A percentile compares a stretch with the other conserved stretches of the same genome.
phyloP scores from a whole-genome alignment of 1,284 basidiomycete genomes.

The Schizophyllum commune region DNA sequence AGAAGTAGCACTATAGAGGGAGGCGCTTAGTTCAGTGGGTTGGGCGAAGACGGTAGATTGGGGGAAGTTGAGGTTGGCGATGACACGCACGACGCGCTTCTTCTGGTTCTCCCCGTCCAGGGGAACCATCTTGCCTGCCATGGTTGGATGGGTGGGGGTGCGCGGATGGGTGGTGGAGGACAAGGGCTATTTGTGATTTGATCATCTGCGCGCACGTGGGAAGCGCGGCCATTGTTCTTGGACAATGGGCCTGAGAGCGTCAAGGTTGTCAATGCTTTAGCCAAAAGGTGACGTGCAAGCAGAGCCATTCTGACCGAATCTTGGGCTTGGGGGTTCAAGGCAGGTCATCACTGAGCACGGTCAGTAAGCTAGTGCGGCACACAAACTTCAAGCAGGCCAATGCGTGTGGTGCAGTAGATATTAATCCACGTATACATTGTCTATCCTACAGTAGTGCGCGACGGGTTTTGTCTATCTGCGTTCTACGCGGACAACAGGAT shows the following conservation, averaged over 20 bases:
- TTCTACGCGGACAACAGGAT: not conserved
- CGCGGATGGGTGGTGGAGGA: not conserved
- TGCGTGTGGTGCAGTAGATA: not conserved
- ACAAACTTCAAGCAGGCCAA: no score
- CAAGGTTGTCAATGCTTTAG: no score
- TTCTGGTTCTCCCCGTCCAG: slow-evolving; percentile 69
- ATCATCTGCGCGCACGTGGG: not conserved
- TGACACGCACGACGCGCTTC: slow-evolving; percentile 75
- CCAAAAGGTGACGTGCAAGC: no score
- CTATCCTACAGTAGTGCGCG: not conserved
- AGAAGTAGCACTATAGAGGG: slow-evolving; percentile 80
- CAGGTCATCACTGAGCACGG: no score
- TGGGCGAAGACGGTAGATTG: not conserved
- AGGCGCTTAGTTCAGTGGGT: no score
- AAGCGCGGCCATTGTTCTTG: not conserved
- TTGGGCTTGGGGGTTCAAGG: no score
- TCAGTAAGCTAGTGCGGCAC: no score
- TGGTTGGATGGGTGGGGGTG: slow-evolving; percentile 14
- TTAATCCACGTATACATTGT: not conserved
- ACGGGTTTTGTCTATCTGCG: not conserved
- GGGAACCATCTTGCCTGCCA: slow-evolving; percentile 51
- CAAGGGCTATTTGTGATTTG: not conserved
- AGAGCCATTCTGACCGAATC: no score
- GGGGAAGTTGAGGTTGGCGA: slow-evolving; percentile 8
- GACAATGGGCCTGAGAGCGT: no score